Percentiles rank a stretch among this genome's conserved stretches.
These are phyloP conservation scores for Lepraria neglecta DNA, from an alignment of 495 filamentous ascomycete species.

Conservation along the genomic window DNA sequence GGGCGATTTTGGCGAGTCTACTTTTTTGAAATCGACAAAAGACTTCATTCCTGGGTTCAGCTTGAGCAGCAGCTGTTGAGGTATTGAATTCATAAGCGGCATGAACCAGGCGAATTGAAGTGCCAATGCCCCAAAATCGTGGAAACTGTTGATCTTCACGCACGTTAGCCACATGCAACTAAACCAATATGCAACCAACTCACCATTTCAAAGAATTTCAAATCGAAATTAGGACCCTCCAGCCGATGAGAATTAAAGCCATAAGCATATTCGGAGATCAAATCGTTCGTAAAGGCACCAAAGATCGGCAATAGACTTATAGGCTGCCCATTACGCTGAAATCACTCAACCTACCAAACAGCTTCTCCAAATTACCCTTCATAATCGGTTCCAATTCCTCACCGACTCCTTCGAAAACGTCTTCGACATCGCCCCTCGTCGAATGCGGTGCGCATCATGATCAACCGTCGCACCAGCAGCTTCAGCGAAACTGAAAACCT, in stretches of 20 bases:
- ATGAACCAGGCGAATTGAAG: slow-evolving; percentile 16
- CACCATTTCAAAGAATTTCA: slow-evolving; percentile 20
- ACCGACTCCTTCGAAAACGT: slow-evolving; percentile 32
- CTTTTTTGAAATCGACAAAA: slow-evolving; percentile 8
- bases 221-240: slow-evolving; percentile 17
- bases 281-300: slow-evolving; percentile 35
- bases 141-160: slow-evolving; percentile 17
- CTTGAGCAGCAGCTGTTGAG: background rate
- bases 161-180: too few relatives aligned
- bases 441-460: slow-evolving; percentile 32
- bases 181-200: background rate
- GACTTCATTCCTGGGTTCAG: slow-evolving; percentile 9
- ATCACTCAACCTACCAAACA: slow-evolving; percentile 20
- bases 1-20: too few relatives aligned
- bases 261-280: slow-evolving; percentile 38
- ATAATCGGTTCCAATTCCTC: slow-evolving; percentile 23
- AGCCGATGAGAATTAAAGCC: slow-evolving; percentile 16
- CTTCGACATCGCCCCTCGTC: slow-evolving; percentile 32
- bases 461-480: slow-evolving; percentile 28
- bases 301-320: slow-evolving; percentile 32
- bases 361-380: slow-evolving; percentile 18
- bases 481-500: slow-evolving; percentile 18
- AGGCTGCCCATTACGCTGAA: slow-evolving; percentile 15
- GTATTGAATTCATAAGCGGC: background rate
- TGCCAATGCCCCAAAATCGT: slow-evolving; percentile 16